Percentiles rank a stretch among this genome's conserved stretches.
Conservation (phyloP, 2,329 filamentous ascomycete genomes). For the Podosphaera fusca region DNA sequence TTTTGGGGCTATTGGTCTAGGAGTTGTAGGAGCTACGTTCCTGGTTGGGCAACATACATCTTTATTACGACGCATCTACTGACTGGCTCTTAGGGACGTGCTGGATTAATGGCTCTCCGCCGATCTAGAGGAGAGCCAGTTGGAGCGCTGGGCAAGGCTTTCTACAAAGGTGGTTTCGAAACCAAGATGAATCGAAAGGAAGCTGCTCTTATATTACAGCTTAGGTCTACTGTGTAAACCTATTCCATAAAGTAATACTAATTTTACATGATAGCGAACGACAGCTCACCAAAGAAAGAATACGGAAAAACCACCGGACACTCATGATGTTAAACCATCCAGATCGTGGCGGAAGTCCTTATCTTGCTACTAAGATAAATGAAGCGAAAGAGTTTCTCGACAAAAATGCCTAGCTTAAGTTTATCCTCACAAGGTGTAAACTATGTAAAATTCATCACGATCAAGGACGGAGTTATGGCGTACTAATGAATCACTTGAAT, state of each 20-base stretch:
- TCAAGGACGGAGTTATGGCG: not conserved
- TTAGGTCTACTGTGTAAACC: conserved; percentile 37
- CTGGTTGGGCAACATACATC: conserved; percentile 23
- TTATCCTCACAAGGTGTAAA: not conserved
- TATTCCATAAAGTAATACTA: not conserved
- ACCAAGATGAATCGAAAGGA: conserved; percentile 81
- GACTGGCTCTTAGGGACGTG: conserved; percentile 44
- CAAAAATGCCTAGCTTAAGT: conserved; percentile 26
- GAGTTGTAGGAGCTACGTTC: conserved; percentile 41
- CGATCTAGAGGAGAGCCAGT: conserved; percentile 52
- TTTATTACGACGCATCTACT: not conserved
- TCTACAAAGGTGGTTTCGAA: conserved; percentile 98
- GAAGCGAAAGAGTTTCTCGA: conserved; percentile 94
- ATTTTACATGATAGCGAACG: conserved; percentile 39
- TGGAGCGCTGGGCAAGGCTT: conserved; percentile 67
- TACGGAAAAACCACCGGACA: conserved; percentile 84
- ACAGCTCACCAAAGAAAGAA: conserved; percentile 68
- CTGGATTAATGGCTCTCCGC: conserved; percentile 71
- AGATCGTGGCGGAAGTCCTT: conserved; percentile 88
- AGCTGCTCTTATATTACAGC: conserved; percentile 70
- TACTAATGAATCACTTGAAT: not conserved
- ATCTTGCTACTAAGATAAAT: conserved; percentile 92
- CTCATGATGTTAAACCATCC: conserved; percentile 97
- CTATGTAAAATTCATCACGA: not conserved
- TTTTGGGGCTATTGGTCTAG: conserved; percentile 26